Percentiles rank a stretch among this genome's conserved stretches.
These are phyloP conservation scores for Canavalia ensiformis DNA, from an alignment of 306 rosid genomes.

Conservation along the genomic window DNA sequence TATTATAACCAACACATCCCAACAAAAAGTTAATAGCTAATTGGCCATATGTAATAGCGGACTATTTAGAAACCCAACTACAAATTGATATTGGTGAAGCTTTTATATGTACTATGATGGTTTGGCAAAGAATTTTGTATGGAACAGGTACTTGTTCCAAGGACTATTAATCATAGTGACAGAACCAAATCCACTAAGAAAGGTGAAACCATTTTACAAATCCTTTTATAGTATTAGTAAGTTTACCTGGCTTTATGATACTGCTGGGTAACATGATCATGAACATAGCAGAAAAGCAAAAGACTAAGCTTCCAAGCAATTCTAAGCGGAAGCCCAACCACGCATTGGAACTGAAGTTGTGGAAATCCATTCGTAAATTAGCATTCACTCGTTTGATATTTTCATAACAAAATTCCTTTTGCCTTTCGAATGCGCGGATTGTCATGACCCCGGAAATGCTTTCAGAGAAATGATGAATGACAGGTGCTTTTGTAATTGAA, in stretches of 20 bases:
- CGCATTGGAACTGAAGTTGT: conserved; percentile 88
- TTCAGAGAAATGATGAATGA: conserved; percentile 96
- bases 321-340: conserved; percentile 97
- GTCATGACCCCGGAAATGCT: conserved; percentile 96
- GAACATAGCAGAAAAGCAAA: conserved; percentile 82
- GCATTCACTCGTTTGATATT: conserved; percentile 76
- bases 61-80: too few species aligned
- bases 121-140: too few species aligned
- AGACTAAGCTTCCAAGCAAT: conserved; percentile 78
- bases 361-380: conserved; percentile 92
- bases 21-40: too few species aligned
- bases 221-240: conserved; percentile 16
- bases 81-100: too few species aligned
- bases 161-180: neutral
- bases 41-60: too few species aligned
- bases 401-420: conserved; percentile 62
- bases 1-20: too few species aligned
- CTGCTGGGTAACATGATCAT: conserved; percentile 90
- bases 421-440: conserved; percentile 75
- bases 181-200: neutral
- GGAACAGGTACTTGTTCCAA: neutral
- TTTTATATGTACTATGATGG: too few species aligned
- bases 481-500: conserved; percentile 93
- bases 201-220: neutral
- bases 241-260: conserved; percentile 83